Evolutionary conservation across 345 rosid genomes (phyloP).

Genomic region (Citrus trifoliata): DNA sequence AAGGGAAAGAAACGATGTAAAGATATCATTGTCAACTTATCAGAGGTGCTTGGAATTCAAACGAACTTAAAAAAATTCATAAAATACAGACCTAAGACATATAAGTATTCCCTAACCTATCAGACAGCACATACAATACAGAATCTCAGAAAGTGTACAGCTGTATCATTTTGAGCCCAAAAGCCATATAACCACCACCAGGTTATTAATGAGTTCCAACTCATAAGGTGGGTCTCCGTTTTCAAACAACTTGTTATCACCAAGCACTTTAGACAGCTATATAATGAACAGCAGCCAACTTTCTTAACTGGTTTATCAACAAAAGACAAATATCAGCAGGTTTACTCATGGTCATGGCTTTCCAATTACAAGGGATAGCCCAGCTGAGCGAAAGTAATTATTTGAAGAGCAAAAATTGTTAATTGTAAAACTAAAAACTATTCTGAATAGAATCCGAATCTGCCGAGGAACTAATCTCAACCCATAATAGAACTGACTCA

Average conservation of each 20-base stretch:
- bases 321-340: constrained; percentile 11
- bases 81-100: neutral
- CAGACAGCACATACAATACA: neutral
- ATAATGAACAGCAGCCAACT: constrained; percentile 7
- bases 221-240: constrained; percentile 12
- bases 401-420: neutral
- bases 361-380: neutral
- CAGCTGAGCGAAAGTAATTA: constrained; percentile 1
- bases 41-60: neutral
- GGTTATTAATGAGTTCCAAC: constrained; percentile 15
- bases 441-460: neutral
- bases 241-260: constrained; percentile 10
- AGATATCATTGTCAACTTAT: neutral
- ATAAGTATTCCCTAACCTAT: neutral
- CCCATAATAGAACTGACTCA: neutral
- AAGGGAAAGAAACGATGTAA: neutral
- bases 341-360: neutral
- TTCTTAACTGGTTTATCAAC: constrained; percentile 10
- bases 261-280: constrained; percentile 23
- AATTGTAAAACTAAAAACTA: neutral
- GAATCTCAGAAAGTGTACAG: neutral
- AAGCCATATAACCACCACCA: constrained; percentile 1
- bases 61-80: neutral
- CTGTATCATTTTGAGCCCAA: neutral
- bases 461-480: neutral